Evolutionary conservation across 2,329 filamentous ascomycete genomes (phyloP), one percentile per base, ranked within the genome.

Genomic region (Hymenoscyphus scutula): DNA sequence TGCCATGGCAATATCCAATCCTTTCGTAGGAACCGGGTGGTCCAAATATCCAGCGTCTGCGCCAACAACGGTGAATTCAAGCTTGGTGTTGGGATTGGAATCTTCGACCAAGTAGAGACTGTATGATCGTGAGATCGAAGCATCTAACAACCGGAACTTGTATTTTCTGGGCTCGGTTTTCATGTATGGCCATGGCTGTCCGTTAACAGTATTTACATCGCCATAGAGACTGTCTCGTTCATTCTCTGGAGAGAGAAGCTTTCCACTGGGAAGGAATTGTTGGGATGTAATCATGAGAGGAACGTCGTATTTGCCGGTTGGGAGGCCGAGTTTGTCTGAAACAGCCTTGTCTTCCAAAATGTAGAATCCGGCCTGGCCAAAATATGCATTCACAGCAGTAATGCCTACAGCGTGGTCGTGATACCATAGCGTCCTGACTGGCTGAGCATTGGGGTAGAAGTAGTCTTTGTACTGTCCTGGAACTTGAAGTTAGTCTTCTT

Each of bases 101-200:
- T 68, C 67, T 34, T 59, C 65, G 15, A 67, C 65, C 3, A 68
- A 57, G n/a, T 65, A 67, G 10, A 68, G 60, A 15, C 55, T 67
- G 54, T 61, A 68, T 13, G 57, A 55, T 61, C 66, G 72, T 29
- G 65, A 63, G 32, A 60, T 54, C 3, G 56, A 58, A 19, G 29
- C 53, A 45, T 63, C 27, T 5, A 58, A 53, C 53, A 59, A 58
- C 7, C 54, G 27, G 67, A 87, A 79, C 23, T 83, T 81, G 72
- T 87, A 86, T 71, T 85, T 86, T 69, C 84, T 79, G 6, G 82
- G 83, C 72, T 87, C 81, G 3, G 86, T 83, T n/a, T 79, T 77
- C 10, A 84, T 67, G 65, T 77, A 85, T 2, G 84, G 84, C 84
- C 84, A 87, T 2, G 84, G 84, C 64, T 83, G 79, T 6, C 81